Evolutionary conservation across 2,329 filamentous ascomycete genomes (phyloP).

Genomic region (Fusarium sp.): DNA sequence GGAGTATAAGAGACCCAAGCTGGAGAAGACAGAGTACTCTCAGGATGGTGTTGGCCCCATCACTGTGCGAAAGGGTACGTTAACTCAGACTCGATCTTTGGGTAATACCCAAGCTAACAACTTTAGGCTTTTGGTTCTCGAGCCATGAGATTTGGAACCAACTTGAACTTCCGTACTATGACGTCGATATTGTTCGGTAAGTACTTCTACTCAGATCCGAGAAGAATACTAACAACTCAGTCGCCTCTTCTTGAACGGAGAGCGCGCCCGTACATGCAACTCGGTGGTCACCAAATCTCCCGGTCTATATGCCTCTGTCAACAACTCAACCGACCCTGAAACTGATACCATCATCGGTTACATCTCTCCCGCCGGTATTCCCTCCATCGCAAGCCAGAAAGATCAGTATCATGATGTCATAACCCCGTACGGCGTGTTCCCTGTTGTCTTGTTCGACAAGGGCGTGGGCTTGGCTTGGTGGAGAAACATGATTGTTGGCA

Average conservation of each 20-base stretch:
- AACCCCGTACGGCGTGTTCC: constrained; percentile 56
- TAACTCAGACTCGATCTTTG: too few relatives aligned
- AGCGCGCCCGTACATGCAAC: constrained; percentile 57
- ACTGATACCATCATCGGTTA: constrained; percentile 54
- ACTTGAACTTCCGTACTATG: constrained; percentile 57
- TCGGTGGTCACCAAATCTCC: constrained; percentile 52
- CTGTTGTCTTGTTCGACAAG: constrained; percentile 53
- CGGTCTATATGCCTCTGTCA: constrained; percentile 57
- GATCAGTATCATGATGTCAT: constrained; percentile 56
- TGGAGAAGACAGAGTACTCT: constrained; percentile 53
- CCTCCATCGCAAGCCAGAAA: constrained; percentile 54
- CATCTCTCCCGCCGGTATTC: constrained; percentile 57
- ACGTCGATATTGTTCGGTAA: constrained; percentile 54
- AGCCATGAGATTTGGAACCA: constrained; percentile 58
- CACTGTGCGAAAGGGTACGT: constrained; percentile 54
- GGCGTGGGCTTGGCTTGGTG: constrained; percentile 57
- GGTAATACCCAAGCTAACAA: neutral
- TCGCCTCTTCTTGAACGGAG: constrained; percentile 54
- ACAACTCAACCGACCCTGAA: constrained; percentile 54
- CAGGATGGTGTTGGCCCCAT: constrained; percentile 53
- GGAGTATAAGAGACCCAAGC: constrained; percentile 53
- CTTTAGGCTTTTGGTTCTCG: constrained; percentile 55
- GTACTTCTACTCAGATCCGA: neutral
- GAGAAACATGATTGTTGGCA: constrained; percentile 56
- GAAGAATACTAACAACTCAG: constrained; percentile 20